A percentile compares a stretch with the other conserved stretches of the same genome.
Conservation (phyloP, 2,329 filamentous ascomycete genomes). For the Hymenoscyphus albidus region DNA sequence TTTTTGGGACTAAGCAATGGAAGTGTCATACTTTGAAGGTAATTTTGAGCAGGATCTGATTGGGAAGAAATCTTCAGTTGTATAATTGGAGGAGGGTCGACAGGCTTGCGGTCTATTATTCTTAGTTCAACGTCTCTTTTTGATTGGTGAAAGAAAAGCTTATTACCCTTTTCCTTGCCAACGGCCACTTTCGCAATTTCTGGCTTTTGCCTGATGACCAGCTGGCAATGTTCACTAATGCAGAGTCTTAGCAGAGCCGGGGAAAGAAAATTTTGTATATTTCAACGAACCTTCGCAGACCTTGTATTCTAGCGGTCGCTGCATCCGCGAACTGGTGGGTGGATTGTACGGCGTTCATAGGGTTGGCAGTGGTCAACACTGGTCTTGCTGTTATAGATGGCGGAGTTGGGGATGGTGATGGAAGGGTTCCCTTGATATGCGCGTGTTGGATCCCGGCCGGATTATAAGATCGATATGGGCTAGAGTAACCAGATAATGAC, state of each 20-base stretch:
- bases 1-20: not conserved
- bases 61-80: constrained; percentile 55
- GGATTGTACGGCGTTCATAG: constrained; percentile 21
- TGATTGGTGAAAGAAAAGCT: constrained; percentile 14
- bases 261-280: not conserved
- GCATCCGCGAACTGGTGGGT: constrained; percentile 30
- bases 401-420: constrained; percentile 6
- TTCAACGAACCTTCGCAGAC: constrained; percentile 25
- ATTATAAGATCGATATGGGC: constrained; percentile 8
- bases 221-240: constrained; percentile 50
- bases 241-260: constrained; percentile 27
- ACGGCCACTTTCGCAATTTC: constrained; percentile 63
- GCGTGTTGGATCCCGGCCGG: constrained; percentile 8
- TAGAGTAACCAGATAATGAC: constrained; percentile 10
- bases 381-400: constrained; percentile 6
- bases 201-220: constrained; percentile 64
- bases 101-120: constrained; percentile 68
- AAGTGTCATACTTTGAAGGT: constrained; percentile 52
- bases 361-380: constrained; percentile 15
- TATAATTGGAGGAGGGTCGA: constrained; percentile 83
- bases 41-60: constrained; percentile 46
- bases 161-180: constrained; percentile 72
- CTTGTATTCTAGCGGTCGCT: constrained; percentile 22
- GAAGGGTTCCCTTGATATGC: constrained; percentile 7
- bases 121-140: not conserved